A percentile compares a stretch with the other conserved stretches of the same genome.
Conservation (phyloP, 2,329 filamentous ascomycete genomes). For the Zymoseptoria crescenta region DNA sequence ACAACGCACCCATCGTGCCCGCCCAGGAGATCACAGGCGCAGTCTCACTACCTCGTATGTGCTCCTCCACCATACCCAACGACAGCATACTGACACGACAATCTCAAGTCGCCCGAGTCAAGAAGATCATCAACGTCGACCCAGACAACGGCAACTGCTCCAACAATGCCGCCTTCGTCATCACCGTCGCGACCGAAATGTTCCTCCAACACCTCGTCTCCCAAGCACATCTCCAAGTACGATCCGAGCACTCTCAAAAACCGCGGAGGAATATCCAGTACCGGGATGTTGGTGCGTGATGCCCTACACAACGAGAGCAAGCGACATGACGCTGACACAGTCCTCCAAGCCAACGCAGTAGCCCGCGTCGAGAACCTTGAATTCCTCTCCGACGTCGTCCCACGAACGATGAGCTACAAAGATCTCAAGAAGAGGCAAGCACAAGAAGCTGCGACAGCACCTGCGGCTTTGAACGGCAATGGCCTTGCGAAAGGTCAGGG, state of each 20-base stretch:
- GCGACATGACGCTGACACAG: not conserved
- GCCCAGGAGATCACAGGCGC: slow-evolving; percentile 77
- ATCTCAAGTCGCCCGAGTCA: slow-evolving; percentile 74
- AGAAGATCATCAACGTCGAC: slow-evolving; percentile 88
- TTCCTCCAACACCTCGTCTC: slow-evolving; percentile 88
- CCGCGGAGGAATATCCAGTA: slow-evolving; percentile 92
- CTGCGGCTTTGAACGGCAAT: slow-evolving; percentile 1
- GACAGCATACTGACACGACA: slow-evolving; percentile 11
- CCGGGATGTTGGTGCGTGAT: slow-evolving; percentile 65
- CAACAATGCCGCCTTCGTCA: slow-evolving; percentile 88
- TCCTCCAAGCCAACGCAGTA: slow-evolving; percentile 63
- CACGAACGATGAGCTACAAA: slow-evolving; percentile 74
- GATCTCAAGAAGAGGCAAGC: slow-evolving; percentile 57
- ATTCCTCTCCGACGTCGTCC: slow-evolving; percentile 85
- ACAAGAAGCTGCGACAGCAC: slow-evolving; percentile 15
- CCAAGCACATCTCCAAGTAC: slow-evolving; percentile 79
- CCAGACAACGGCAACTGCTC: slow-evolving; percentile 79
- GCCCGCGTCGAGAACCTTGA: slow-evolving; percentile 87
- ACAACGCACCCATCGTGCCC: slow-evolving; percentile 73
- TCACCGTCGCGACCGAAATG: slow-evolving; percentile 88
- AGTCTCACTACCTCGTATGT: slow-evolving; percentile 74
- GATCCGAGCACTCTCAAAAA: slow-evolving; percentile 67
- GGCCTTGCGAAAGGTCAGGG: slow-evolving; percentile 1
- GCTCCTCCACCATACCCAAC: not conserved
- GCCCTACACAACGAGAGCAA: no score